These are phyloP conservation scores for Marchantia paleacea DNA, from an alignment of 225 moss, liverwort and hornwort species.

Conservation along the genomic window DNA sequence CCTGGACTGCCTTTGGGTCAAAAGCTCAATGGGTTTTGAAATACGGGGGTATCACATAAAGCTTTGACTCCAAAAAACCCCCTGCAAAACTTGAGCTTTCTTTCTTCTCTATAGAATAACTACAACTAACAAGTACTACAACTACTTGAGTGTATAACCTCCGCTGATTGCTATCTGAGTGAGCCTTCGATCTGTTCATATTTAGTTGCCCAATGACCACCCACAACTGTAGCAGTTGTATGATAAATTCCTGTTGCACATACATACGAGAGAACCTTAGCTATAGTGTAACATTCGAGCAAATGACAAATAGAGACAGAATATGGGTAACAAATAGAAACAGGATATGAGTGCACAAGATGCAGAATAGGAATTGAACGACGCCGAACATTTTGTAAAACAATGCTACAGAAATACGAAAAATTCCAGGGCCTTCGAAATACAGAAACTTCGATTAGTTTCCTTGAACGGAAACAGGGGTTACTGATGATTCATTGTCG, in stretches of 20 bases:
- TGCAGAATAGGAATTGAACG: no score
- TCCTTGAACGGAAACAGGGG: background rate
- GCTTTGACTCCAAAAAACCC: background rate
- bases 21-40: background rate
- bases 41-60: background rate
- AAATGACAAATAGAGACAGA: background rate
- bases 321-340: background rate
- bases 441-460: background rate
- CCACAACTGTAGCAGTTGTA: slow-evolving; percentile 13
- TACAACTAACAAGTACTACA: slow-evolving; percentile 1
- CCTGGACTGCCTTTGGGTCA: slow-evolving; percentile 1
- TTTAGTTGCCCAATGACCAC: slow-evolving; percentile 21
- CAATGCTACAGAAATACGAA: background rate
- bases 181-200: slow-evolving; percentile 15
- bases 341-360: no score
- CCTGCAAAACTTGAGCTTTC: slow-evolving; percentile 1
- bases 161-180: slow-evolving; percentile 15
- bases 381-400: background rate
- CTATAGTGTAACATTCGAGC: background rate
- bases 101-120: background rate
- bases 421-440: background rate
- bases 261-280: slow-evolving; percentile 5
- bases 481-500: background rate
- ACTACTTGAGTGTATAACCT: background rate
- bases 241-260: slow-evolving; percentile 24